Evolutionary conservation across 495 filamentous ascomycete genomes (phyloP).

Genomic region (Daldinia caldariorum): DNA sequence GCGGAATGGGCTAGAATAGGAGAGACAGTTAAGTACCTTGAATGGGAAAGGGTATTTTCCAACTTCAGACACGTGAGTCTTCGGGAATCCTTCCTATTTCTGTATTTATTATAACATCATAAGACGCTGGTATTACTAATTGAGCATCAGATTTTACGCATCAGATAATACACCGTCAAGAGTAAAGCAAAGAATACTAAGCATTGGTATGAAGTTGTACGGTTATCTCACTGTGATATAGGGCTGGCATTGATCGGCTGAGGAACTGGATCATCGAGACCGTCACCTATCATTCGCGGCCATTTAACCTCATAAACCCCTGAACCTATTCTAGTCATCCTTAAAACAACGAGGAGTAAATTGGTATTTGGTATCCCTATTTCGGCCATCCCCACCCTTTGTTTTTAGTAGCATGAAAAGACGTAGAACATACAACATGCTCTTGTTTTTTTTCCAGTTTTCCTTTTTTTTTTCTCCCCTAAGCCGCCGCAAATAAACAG

Average conservation of each 20-base stretch:
- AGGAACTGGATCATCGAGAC: background rate
- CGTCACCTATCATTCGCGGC: background rate
- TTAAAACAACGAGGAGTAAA: background rate
- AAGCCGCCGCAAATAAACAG: background rate
- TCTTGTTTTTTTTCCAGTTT: slow-evolving; percentile 9
- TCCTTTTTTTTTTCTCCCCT: slow-evolving; percentile 2
- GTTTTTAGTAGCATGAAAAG: slow-evolving; percentile 3
- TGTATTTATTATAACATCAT: background rate
- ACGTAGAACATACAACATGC: background rate
- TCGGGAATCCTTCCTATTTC: background rate
- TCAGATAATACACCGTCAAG: background rate
- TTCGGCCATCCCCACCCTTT: slow-evolving; percentile 8
- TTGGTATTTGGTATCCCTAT: slow-evolving; percentile 18
- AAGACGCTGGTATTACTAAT: background rate
- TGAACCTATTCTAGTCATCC: background rate
- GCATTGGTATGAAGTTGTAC: background rate
- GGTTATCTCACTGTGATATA: background rate
- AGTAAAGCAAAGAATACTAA: background rate
- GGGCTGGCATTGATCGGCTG: background rate
- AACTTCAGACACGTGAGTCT: background rate
- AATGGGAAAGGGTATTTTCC: too few relatives aligned
- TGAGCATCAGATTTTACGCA: background rate
- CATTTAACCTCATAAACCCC: background rate
- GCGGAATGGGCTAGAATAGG: background rate
- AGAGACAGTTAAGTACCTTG: background rate